phyloP scores from a whole-genome alignment of 2,329 filamentous ascomycete genomes.

The Sarocladiaceae sp. region DNA sequence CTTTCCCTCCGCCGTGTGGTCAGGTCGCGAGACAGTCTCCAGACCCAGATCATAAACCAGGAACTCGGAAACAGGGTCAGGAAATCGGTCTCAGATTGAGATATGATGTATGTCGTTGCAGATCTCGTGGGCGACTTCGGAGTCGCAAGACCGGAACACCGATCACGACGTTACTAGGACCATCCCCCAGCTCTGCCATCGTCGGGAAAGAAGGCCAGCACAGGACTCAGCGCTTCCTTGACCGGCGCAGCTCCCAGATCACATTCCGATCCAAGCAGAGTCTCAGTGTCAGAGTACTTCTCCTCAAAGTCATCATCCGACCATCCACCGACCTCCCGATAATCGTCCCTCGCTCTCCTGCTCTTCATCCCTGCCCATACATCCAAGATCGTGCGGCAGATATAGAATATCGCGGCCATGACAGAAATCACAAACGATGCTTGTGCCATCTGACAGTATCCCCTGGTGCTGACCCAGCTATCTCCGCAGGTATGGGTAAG shows the following conservation, averaged over 20 bases:
- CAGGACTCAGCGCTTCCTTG: conserved; percentile 20
- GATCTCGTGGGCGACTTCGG: no score
- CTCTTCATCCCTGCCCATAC: not conserved
- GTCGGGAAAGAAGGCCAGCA: conserved; percentile 26
- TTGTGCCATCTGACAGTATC: conserved; percentile 18
- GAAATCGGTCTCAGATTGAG: no score
- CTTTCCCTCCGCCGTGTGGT: no score
- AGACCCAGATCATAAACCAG: no score
- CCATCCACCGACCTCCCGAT: not conserved
- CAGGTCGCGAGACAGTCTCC: no score
- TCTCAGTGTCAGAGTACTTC: conserved; percentile 11
- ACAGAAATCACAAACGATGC: conserved; percentile 16
- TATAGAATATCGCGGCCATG: conserved; percentile 15
- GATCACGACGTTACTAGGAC: no score
- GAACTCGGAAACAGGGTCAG: no score
- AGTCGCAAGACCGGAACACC: no score
- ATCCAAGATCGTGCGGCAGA: not conserved
- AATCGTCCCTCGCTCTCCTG: not conserved
- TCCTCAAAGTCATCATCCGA: not conserved
- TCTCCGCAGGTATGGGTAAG: conserved; percentile 16
- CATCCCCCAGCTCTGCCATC: no score
- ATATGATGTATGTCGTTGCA: no score
- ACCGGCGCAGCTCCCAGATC: conserved; percentile 6
- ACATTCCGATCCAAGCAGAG: not conserved
- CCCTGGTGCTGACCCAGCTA: conserved; percentile 13